A percentile compares a stretch with the other conserved stretches of the same genome.
Conservation (phyloP, 805 yeast genomes). For the Peterozyma xylosa region DNA sequence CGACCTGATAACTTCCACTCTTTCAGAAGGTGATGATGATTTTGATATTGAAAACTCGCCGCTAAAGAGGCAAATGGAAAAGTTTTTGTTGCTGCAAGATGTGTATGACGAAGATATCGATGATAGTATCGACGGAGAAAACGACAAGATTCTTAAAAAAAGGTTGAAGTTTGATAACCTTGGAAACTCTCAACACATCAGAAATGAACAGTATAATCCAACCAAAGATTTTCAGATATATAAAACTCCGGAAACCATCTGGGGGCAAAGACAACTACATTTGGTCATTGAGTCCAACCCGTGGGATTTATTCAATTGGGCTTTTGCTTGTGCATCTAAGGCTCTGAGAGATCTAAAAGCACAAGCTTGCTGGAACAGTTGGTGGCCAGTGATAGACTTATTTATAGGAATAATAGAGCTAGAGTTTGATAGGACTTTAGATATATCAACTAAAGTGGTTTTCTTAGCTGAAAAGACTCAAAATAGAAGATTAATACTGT, state of each 20-base stretch:
- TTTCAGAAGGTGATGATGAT: conserved; percentile 5
- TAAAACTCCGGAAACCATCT: neutral
- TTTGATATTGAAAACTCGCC: conserved; percentile 4
- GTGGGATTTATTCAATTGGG: conserved; percentile 6
- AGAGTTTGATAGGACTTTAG: conserved; percentile 5
- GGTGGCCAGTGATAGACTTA: conserved; percentile 3
- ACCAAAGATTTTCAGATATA: neutral
- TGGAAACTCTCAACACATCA: neutral
- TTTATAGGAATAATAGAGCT: conserved; percentile 8
- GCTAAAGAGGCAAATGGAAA: conserved; percentile 1
- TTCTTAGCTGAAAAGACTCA: neutral
- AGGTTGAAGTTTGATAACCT: neutral
- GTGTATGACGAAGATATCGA: neutral
- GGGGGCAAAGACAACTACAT: neutral
- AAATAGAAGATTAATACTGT: neutral
- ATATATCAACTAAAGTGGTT: neutral
- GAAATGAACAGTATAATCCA: neutral
- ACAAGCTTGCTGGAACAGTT: conserved; percentile 4
- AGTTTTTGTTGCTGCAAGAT: neutral
- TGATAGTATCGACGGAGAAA: neutral
- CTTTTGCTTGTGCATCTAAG: conserved; percentile 1
- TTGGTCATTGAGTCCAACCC: conserved; percentile 1
- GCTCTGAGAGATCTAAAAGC: neutral
- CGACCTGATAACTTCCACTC: neutral
- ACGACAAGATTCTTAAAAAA: neutral